Conservation (phyloP, 306 rosid genomes). For the Dicorynia guianensis region DNA sequence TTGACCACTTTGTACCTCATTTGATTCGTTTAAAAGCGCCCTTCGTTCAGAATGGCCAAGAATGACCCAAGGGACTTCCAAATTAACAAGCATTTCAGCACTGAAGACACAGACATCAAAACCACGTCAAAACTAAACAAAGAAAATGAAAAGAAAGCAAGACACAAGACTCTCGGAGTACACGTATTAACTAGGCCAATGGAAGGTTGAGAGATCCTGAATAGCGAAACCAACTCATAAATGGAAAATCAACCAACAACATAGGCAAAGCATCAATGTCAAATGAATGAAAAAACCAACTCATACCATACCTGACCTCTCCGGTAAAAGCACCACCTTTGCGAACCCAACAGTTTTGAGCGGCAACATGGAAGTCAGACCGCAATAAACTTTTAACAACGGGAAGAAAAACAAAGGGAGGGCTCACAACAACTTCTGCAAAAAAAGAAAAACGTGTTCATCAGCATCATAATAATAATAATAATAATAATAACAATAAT, state of each 20-base stretch:
- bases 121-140: no score
- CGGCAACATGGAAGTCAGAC: constrained; percentile 81
- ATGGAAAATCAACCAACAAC: background rate
- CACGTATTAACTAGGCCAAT: constrained; percentile 4
- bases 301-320: constrained; percentile 71
- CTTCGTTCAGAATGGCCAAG: constrained; percentile 88
- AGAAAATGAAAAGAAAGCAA: background rate
- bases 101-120: constrained; percentile 43
- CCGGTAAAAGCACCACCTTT: constrained; percentile 95
- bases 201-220: background rate
- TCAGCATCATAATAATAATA: constrained; percentile 37
- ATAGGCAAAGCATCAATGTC: constrained; percentile 1
- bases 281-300: background rate
- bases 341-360: constrained; percentile 85
- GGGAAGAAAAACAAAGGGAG: constrained; percentile 78
- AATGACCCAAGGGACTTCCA: constrained; percentile 82
- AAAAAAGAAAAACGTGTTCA: constrained; percentile 45
- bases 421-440: constrained; percentile 94
- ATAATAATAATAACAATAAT: constrained; percentile 17
- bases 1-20: constrained; percentile 59
- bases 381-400: constrained; percentile 61
- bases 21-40: constrained; percentile 68
- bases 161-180: background rate
- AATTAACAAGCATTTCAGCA: constrained; percentile 84
- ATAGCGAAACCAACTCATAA: background rate